A percentile compares a stretch with the other conserved stretches of the same genome.
Conservation (phyloP, 1,284 basidiomycete genomes). For the Cutaneotrichosporon cyanovorans region DNA sequence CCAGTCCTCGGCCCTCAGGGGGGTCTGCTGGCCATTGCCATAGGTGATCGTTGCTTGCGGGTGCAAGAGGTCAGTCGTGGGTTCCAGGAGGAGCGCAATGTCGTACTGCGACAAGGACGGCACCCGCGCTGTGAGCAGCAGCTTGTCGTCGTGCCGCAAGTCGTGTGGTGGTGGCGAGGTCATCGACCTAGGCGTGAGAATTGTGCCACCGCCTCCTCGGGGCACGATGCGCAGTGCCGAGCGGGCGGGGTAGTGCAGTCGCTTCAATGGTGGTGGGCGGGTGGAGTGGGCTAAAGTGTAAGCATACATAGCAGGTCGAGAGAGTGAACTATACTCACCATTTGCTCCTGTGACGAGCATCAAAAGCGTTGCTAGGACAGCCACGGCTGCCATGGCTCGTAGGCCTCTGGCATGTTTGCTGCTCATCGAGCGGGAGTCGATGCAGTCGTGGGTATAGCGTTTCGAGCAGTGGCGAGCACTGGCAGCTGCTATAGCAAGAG, state of each 20-base stretch:
- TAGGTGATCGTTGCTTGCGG: conserved; percentile 58
- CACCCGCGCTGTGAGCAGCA: conserved; percentile 30
- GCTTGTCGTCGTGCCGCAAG: conserved; percentile 32
- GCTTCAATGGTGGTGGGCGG: conserved; percentile 32
- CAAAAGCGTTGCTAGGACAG: not conserved
- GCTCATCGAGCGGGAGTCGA: no score
- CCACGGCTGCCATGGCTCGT: not conserved
- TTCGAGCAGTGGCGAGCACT: no score
- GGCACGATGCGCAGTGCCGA: conserved; percentile 52
- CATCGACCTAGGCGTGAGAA: conserved; percentile 7
- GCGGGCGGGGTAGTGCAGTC: conserved; percentile 28
- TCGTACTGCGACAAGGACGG: conserved; percentile 25
- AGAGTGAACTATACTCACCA: not conserved
- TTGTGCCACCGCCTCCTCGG: conserved; percentile 36
- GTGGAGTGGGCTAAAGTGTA: conserved; percentile 32
- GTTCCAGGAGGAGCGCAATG: conserved; percentile 53
- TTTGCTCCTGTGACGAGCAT: not conserved
- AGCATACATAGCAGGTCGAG: not conserved
- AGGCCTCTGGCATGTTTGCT: no score
- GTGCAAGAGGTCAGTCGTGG: conserved; percentile 68
- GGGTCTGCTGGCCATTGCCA: conserved; percentile 10
- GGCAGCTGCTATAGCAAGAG: no score
- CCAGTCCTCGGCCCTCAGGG: conserved; percentile 30
- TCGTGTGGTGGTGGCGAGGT: conserved; percentile 24
- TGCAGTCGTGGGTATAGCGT: no score